phyloP scores from a whole-genome alignment of 139 green algal species.

The Chlamydomonas sp. region DNA sequence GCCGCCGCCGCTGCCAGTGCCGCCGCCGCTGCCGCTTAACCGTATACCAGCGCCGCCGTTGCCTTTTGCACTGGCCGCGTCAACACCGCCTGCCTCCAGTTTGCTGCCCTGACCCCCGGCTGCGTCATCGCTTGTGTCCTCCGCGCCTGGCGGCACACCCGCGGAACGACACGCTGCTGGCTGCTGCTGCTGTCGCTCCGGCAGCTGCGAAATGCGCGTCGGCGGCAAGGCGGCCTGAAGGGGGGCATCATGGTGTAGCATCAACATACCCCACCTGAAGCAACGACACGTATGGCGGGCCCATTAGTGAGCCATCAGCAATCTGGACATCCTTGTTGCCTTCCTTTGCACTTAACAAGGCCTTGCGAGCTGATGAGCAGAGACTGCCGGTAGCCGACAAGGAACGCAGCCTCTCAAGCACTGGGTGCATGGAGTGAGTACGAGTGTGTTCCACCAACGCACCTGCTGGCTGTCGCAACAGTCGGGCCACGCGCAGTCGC shows the following conservation, averaged over 20 bases:
- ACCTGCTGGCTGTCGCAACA: conserved; percentile 91
- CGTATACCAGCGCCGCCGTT: conserved; percentile 1
- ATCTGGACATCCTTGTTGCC: too few relatives aligned
- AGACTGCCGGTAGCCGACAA: too few relatives aligned
- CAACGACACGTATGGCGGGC: too few relatives aligned
- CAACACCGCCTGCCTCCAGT: background rate
- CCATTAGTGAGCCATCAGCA: too few relatives aligned
- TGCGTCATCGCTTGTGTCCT: too few relatives aligned
- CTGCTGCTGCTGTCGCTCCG: conserved; percentile 26
- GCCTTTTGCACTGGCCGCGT: conserved; percentile 31
- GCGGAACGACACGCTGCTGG: too few relatives aligned
- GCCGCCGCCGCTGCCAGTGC: background rate
- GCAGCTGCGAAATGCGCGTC: conserved; percentile 23
- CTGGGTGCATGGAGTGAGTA: background rate
- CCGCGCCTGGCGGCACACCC: too few relatives aligned
- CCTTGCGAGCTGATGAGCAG: too few relatives aligned
- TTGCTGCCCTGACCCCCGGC: background rate
- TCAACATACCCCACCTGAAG: too few relatives aligned
- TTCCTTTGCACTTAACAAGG: too few relatives aligned
- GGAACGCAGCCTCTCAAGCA: too few relatives aligned
- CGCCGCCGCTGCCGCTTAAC: background rate
- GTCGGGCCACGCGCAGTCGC: conserved; percentile 83
- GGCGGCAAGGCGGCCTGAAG: conserved; percentile 19
- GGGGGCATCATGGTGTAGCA: background rate
- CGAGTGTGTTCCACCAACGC: background rate